A percentile compares a stretch with the other conserved stretches of the same genome.
These are phyloP conservation scores for Coemansia sp. DNA, from an alignment of 192 early-diverging fungal species.

Conservation along the genomic window DNA sequence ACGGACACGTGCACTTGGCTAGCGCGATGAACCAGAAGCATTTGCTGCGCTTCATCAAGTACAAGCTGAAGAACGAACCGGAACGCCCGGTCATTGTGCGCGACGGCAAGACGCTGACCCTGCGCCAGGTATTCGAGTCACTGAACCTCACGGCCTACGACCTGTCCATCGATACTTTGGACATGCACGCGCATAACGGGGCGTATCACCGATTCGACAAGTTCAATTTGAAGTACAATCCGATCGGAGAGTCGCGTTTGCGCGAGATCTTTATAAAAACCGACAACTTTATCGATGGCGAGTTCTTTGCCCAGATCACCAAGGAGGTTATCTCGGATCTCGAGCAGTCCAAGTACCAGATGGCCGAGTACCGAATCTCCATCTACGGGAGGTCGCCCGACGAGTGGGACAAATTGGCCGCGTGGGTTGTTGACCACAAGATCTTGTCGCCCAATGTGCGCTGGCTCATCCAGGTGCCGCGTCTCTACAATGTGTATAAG, in stretches of 20 bases:
- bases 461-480: conserved; percentile 92
- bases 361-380: conserved; percentile 89
- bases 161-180: conserved; percentile 89
- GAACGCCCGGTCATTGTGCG: conserved; percentile 82
- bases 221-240: conserved; percentile 97
- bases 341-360: conserved; percentile 93
- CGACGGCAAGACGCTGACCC: conserved; percentile 77
- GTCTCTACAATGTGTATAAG: conserved; percentile 88
- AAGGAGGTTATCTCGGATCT: conserved; percentile 89
- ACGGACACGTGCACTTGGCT: conserved; percentile 93
- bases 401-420: conserved; percentile 95
- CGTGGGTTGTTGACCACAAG: conserved; percentile 92
- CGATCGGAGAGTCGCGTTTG: conserved; percentile 90
- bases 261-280: conserved; percentile 96
- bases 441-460: conserved; percentile 89
- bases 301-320: conserved; percentile 89
- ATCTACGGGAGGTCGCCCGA: conserved; percentile 82
- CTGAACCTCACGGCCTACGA: conserved; percentile 92
- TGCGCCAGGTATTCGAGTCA: conserved; percentile 83
- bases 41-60: conserved; percentile 90
- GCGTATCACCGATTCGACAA: conserved; percentile 96
- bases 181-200: conserved; percentile 97
- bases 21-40: conserved; percentile 98
- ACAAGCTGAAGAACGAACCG: conserved; percentile 73
- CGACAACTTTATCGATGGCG: conserved; percentile 84